These are phyloP conservation scores for Polychaeton citri DNA, from an alignment of 2,329 filamentous ascomycete species.

Conservation along the genomic window DNA sequence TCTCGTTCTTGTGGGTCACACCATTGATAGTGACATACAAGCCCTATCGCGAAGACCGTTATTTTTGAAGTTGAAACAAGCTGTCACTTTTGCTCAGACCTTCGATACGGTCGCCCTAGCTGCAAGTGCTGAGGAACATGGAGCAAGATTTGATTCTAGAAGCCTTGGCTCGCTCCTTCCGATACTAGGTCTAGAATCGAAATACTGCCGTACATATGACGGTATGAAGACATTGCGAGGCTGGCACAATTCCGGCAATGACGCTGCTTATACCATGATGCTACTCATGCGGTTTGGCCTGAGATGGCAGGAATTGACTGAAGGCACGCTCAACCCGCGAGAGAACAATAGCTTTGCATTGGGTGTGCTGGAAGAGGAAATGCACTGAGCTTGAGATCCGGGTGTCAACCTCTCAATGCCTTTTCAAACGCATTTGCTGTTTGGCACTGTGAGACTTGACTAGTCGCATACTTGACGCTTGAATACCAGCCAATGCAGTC, in stretches of 20 bases:
- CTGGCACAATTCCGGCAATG: constrained; percentile 19
- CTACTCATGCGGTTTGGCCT: constrained; percentile 10
- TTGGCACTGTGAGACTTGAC: too few species aligned
- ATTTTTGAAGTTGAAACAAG: neutral
- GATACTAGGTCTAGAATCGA: constrained; percentile 46
- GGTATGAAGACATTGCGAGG: constrained; percentile 44
- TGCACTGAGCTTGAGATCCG: too few species aligned
- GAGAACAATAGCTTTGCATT: too few species aligned
- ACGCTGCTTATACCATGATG: constrained; percentile 19
- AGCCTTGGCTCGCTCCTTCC: constrained; percentile 55
- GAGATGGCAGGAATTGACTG: too few species aligned
- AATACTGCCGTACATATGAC: constrained; percentile 34
- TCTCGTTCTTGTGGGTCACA: constrained; percentile 55
- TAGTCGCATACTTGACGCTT: too few species aligned
- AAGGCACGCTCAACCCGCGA: too few species aligned
- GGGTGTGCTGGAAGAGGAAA: too few species aligned
- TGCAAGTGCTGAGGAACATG: constrained; percentile 2
- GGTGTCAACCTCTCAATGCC: too few species aligned
- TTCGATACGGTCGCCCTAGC: constrained; percentile 35
- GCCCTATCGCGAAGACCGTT: constrained; percentile 41
- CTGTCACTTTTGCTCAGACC: constrained; percentile 32
- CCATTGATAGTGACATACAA: constrained; percentile 48
- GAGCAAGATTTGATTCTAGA: constrained; percentile 2
- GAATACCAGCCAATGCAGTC: too few species aligned
- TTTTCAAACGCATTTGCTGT: too few species aligned